Percentiles rank a stretch among this genome's conserved stretches.
phyloP scores from a whole-genome alignment of 106 monocot species.

The Acorus gramineus region DNA sequence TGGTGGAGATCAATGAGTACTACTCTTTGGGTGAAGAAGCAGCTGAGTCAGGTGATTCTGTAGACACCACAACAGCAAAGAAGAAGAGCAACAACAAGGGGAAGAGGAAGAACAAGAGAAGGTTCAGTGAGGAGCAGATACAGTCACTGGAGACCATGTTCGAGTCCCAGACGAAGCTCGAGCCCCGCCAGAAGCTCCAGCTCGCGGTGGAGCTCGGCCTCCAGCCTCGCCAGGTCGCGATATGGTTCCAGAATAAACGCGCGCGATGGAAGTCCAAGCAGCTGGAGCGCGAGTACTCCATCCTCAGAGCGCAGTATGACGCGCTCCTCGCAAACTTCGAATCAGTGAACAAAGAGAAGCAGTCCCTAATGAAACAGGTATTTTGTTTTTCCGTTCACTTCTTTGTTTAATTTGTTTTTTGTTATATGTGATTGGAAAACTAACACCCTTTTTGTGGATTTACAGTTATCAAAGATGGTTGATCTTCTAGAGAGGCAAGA shows the following conservation, averaged over 20 bases:
- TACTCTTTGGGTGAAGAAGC: too few relatives aligned
- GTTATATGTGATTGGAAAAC: too few relatives aligned
- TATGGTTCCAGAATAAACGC: conserved; percentile 83
- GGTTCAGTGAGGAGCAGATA: conserved; percentile 62
- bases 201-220: conserved; percentile 55
- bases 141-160: conserved; percentile 59
- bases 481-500: conserved; percentile 31
- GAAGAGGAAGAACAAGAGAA: conserved; percentile 29
- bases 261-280: conserved; percentile 78
- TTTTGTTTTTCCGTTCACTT: background rate
- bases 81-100: too few relatives aligned
- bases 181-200: conserved; percentile 55
- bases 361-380: conserved; percentile 41
- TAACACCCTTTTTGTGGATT: background rate
- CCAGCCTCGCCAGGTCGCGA: conserved; percentile 69
- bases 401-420: background rate
- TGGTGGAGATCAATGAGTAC: too few relatives aligned
- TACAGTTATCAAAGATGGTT: conserved; percentile 33
- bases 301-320: conserved; percentile 34
- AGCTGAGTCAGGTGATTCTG: too few relatives aligned
- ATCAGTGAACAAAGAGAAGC: conserved; percentile 37
- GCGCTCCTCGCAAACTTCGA: conserved; percentile 33
- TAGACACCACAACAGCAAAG: too few relatives aligned
- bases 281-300: conserved; percentile 48
- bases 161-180: conserved; percentile 57